phyloP scores from a whole-genome alignment of 2,329 filamentous ascomycete genomes.

The Penicillium sclerotigenum region DNA sequence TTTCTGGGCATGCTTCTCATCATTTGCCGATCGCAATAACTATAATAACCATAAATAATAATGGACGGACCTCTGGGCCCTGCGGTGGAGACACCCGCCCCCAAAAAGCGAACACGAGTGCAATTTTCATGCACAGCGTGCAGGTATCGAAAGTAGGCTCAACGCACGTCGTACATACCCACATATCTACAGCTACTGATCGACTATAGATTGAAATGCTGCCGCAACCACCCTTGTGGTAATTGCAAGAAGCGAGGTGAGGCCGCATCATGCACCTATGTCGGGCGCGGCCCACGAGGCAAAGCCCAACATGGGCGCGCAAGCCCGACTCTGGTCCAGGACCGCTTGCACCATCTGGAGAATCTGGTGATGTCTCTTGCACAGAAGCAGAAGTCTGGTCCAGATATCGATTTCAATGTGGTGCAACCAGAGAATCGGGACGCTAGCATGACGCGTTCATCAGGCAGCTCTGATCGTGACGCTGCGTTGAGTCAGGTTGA shows the following conservation, averaged over 20 bases:
- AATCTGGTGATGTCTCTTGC: slow-evolving; percentile 37
- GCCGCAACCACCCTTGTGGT: slow-evolving; percentile 35
- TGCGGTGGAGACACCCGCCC: not conserved
- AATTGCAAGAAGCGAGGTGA: slow-evolving; percentile 37
- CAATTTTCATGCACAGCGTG: slow-evolving; percentile 41
- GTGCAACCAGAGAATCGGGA: slow-evolving; percentile 2
- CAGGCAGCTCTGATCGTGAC: slow-evolving; percentile 7
- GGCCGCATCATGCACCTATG: slow-evolving; percentile 31
- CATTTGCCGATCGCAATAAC: not conserved
- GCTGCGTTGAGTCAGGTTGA: slow-evolving; percentile 18
- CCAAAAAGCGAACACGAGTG: slow-evolving; percentile 36
- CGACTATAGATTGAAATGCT: slow-evolving; percentile 33
- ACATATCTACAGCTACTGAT: not conserved
- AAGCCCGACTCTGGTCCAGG: slow-evolving; percentile 33
- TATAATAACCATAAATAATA: not conserved
- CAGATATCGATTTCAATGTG: slow-evolving; percentile 11
- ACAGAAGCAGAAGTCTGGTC: slow-evolving; percentile 25
- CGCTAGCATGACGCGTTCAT: slow-evolving; percentile 12
- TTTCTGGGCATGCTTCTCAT: not conserved
- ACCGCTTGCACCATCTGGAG: slow-evolving; percentile 37
- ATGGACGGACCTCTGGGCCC: slow-evolving; percentile 2
- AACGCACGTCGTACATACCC: not conserved
- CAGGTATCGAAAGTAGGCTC: slow-evolving; percentile 35
- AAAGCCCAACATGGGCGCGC: slow-evolving; percentile 26
- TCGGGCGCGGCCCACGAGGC: slow-evolving; percentile 35